Evolutionary conservation across 2,329 filamentous ascomycete species (phyloP).

Genomic region (Xylaria sp.): DNA sequence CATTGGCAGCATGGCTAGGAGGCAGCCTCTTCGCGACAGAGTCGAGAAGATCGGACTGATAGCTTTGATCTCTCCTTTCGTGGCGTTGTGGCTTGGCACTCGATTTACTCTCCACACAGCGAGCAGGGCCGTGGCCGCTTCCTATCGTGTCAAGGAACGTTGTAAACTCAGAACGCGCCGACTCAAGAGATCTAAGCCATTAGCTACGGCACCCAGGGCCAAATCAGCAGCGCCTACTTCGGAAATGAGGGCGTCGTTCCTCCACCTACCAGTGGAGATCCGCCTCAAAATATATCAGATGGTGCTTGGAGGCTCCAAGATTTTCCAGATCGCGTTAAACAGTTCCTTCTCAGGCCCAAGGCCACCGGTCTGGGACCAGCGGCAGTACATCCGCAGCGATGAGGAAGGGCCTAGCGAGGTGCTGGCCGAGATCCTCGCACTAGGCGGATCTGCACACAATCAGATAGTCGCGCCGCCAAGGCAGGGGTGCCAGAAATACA

Average conservation of each 20-base stretch:
- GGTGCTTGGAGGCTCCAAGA: not conserved
- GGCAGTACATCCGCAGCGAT: slow-evolving; percentile 19
- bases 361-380: slow-evolving; percentile 3
- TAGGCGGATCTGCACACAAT: slow-evolving; percentile 10
- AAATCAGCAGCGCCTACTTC: not conserved
- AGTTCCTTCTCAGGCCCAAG: slow-evolving; percentile 11
- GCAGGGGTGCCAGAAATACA: slow-evolving; percentile 7
- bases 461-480: slow-evolving; percentile 10
- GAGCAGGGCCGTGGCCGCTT: not conserved
- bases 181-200: not conserved
- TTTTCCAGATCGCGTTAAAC: slow-evolving; percentile 7
- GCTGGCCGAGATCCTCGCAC: slow-evolving; percentile 9
- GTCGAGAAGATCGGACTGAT: not conserved
- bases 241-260: not conserved
- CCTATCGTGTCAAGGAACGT: not conserved
- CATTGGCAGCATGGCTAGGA: not conserved
- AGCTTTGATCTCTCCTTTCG: not conserved
- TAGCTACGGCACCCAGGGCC: not conserved
- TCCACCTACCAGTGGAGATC: slow-evolving; percentile 7
- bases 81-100: not conserved
- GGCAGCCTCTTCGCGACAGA: not conserved
- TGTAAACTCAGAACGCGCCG: not conserved
- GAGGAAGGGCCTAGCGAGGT: slow-evolving; percentile 13
- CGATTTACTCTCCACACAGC: not conserved
- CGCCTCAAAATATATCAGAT: slow-evolving; percentile 20